Evolutionary conservation across 1,139 yeast genomes (phyloP).

Genomic region (Tardiomyces depauwii): DNA sequence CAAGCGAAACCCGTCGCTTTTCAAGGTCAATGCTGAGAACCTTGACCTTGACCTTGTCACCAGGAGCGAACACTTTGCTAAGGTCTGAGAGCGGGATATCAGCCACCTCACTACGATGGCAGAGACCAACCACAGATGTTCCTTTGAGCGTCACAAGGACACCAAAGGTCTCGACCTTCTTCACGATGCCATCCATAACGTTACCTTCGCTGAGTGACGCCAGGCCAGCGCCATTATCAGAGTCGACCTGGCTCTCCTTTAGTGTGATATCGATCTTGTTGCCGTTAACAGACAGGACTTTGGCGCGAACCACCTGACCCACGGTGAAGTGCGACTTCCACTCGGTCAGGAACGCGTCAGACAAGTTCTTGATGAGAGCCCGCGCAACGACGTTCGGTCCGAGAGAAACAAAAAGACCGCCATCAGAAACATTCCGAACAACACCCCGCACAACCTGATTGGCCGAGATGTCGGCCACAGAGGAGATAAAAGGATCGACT

Average conservation of each 20-base stretch:
- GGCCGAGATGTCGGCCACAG: constrained; percentile 45
- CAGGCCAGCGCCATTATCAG: constrained; percentile 30
- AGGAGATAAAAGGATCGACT: constrained; percentile 41
- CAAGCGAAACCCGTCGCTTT: constrained; percentile 71
- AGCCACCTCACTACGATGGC: constrained; percentile 79
- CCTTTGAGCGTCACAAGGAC: constrained; percentile 77
- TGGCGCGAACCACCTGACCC: constrained; percentile 69
- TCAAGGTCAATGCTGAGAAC: constrained; percentile 49
- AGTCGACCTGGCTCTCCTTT: constrained; percentile 57
- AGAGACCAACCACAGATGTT: constrained; percentile 67
- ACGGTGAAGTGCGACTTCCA: constrained; percentile 73
- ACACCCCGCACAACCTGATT: constrained; percentile 75
- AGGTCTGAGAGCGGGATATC: constrained; percentile 49
- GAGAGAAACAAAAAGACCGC: constrained; percentile 71
- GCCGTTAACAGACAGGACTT: constrained; percentile 51
- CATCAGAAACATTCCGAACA: constrained; percentile 60
- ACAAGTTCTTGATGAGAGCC: constrained; percentile 70
- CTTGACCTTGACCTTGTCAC: constrained; percentile 83
- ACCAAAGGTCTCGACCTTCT: constrained; percentile 77
- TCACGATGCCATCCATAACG: constrained; percentile 60
- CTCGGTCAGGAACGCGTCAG: constrained; percentile 71
- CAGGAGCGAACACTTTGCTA: constrained; percentile 60
- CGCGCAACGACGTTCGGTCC: constrained; percentile 68
- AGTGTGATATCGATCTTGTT: constrained; percentile 65
- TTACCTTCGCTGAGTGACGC: constrained; percentile 63